Evolutionary conservation across 1,284 basidiomycete genomes (phyloP).

Genomic region (Microstroma glucosiphilum): DNA sequence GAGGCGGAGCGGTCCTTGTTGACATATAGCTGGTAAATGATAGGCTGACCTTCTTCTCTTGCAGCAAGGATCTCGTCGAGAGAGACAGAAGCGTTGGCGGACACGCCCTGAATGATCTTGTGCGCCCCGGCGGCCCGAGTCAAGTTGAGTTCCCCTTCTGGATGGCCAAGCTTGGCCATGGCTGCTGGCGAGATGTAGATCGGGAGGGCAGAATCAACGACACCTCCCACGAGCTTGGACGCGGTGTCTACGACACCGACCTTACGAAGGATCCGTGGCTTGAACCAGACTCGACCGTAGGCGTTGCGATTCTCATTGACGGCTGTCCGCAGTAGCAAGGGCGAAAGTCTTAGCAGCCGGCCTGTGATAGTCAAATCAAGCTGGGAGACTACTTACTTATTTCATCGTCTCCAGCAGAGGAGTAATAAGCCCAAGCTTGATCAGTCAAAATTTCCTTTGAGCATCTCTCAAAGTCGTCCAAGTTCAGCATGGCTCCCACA

Average conservation of each 20-base stretch:
- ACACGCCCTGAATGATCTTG: slow-evolving; percentile 76
- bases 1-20: slow-evolving; percentile 66
- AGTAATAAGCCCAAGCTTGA: slow-evolving; percentile 59
- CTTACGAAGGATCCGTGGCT: slow-evolving; percentile 68
- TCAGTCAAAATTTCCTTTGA: slow-evolving; percentile 52
- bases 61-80: slow-evolving; percentile 63
- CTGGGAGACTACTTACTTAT: slow-evolving; percentile 21
- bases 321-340: slow-evolving; percentile 24
- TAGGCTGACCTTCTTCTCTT: slow-evolving; percentile 59
- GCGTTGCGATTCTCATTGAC: slow-evolving; percentile 58
- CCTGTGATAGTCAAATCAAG: not conserved
- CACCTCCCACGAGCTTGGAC: slow-evolving; percentile 63
- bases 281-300: slow-evolving; percentile 74
- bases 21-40: slow-evolving; percentile 65
- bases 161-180: slow-evolving; percentile 83
- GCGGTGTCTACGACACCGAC: slow-evolving; percentile 67
- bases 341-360: not conserved
- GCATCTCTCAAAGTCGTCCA: slow-evolving; percentile 62
- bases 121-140: slow-evolving; percentile 66
- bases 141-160: slow-evolving; percentile 84
- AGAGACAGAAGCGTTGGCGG: slow-evolving; percentile 76
- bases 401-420: slow-evolving; percentile 56
- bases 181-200: slow-evolving; percentile 75
- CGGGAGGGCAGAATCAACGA: slow-evolving; percentile 21
- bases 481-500: slow-evolving; percentile 63